Conservation (phyloP, 106 monocot genomes). For the Dioscorea dumetorum region DNA sequence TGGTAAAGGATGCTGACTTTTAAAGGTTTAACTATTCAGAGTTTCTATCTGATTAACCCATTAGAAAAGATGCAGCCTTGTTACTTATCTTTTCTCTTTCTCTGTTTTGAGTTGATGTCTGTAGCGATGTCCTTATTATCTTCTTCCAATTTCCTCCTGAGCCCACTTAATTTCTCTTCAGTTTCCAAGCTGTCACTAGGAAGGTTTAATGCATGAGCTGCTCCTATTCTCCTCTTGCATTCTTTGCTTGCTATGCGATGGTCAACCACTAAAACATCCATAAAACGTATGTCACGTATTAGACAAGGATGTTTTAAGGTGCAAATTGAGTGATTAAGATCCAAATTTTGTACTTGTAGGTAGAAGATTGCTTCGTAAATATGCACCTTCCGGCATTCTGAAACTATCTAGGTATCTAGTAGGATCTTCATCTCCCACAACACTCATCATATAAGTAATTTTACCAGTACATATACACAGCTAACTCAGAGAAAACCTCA, state of each 20-base stretch:
- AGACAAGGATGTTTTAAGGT: not conserved
- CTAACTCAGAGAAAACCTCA: not conserved
- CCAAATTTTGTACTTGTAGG: too few species aligned
- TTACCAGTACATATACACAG: not conserved
- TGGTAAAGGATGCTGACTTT: too few species aligned
- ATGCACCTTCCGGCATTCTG: too few species aligned
- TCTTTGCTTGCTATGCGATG: slow-evolving; percentile 78
- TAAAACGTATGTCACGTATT: not conserved
- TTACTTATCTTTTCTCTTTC: slow-evolving; percentile 1
- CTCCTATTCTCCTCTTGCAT: slow-evolving; percentile 63
- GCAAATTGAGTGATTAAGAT: not conserved
- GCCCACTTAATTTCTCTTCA: slow-evolving; percentile 14
- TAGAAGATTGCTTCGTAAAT: too few species aligned
- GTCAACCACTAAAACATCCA: slow-evolving; percentile 44
- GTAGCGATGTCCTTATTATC: slow-evolving; percentile 7
- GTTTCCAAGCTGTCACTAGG: slow-evolving; percentile 1
- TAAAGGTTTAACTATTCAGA: too few species aligned
- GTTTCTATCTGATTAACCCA: too few species aligned
- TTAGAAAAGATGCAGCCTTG: not conserved
- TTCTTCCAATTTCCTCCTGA: slow-evolving; percentile 23
- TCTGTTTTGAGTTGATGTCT: slow-evolving; percentile 9
- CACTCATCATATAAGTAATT: not conserved
- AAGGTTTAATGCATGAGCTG: slow-evolving; percentile 42
- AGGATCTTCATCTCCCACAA: too few species aligned
- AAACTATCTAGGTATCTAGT: too few species aligned